These are phyloP conservation scores for Asparagopsis taxiformis DNA, from an alignment of 31 red algal species.

Conservation along the genomic window DNA sequence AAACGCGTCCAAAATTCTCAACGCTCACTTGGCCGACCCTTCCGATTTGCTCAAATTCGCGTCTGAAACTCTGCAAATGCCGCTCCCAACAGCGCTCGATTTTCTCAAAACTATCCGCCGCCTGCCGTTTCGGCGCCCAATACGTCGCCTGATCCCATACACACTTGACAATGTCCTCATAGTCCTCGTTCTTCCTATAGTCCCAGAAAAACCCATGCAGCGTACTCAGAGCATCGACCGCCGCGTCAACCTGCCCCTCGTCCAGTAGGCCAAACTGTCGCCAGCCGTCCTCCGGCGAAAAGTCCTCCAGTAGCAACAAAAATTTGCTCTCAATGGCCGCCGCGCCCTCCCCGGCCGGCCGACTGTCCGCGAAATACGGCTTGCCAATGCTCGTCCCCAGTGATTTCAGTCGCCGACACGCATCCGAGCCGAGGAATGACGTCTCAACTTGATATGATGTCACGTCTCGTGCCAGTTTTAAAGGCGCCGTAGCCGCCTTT, in stretches of 20 bases:
- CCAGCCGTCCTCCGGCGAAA: slow-evolving; percentile 50
- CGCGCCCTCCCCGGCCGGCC: slow-evolving; percentile 6
- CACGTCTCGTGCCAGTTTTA: slow-evolving; percentile 53
- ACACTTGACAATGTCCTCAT: slow-evolving; percentile 11
- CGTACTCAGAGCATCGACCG: slow-evolving; percentile 32
- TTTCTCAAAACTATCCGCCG: slow-evolving; percentile 35
- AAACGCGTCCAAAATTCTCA: slow-evolving; percentile 42
- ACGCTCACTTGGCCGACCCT: background rate
- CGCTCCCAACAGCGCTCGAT: slow-evolving; percentile 40
- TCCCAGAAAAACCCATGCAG: slow-evolving; percentile 74
- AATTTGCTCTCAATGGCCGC: slow-evolving; percentile 43
- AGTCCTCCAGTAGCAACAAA: slow-evolving; percentile 53
- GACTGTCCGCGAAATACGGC: slow-evolving; percentile 9
- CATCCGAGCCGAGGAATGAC: slow-evolving; percentile 36
- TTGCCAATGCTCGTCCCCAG: slow-evolving; percentile 14
- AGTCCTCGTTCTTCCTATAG: slow-evolving; percentile 11
- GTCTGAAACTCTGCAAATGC: slow-evolving; percentile 20
- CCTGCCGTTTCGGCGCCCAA: slow-evolving; percentile 46
- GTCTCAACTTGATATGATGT: slow-evolving; percentile 48
- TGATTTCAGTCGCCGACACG: slow-evolving; percentile 12
- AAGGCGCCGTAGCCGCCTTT: slow-evolving; percentile 45
- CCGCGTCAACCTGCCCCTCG: slow-evolving; percentile 7
- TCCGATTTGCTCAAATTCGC: slow-evolving; percentile 11
- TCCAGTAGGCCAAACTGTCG: slow-evolving; percentile 44
- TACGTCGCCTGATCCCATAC: slow-evolving; percentile 58